A percentile compares a stretch with the other conserved stretches of the same genome.
These are phyloP conservation scores for Monosporascus sp. DNA, from an alignment of 2,329 filamentous ascomycete species.

Conservation along the genomic window DNA sequence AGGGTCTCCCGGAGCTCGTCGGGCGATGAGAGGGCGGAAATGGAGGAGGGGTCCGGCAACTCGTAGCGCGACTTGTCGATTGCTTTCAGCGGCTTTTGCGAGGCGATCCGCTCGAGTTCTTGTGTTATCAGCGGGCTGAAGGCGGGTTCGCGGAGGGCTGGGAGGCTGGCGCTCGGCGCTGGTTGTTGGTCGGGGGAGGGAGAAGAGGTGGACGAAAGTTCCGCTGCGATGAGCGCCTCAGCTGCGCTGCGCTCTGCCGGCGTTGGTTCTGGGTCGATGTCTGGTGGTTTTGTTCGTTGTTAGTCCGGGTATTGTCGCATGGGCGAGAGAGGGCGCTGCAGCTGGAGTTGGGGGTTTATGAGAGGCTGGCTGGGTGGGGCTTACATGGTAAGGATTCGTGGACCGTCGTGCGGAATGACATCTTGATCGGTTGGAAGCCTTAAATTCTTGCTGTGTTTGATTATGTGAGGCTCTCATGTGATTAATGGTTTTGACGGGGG, in stretches of 20 bases:
- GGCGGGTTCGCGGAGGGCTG: constrained; percentile 42
- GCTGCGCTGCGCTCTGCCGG: constrained; percentile 59
- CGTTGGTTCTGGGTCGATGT: constrained; percentile 74
- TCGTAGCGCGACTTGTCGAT: constrained; percentile 83
- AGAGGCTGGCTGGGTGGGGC: constrained; percentile 22
- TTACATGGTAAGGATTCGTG: constrained; percentile 80
- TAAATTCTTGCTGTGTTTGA: neutral
- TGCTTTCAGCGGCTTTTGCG: constrained; percentile 53
- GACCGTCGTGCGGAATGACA: constrained; percentile 64
- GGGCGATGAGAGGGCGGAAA: constrained; percentile 29
- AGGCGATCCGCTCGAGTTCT: constrained; percentile 64
- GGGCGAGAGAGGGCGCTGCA: neutral
- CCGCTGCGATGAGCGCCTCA: constrained; percentile 62
- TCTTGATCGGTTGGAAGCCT: constrained; percentile 22
- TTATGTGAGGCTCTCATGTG: too few relatives aligned
- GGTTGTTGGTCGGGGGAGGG: constrained; percentile 25
- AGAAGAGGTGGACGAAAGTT: constrained; percentile 50
- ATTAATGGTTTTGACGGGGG: too few relatives aligned
- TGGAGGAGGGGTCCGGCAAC: constrained; percentile 43
- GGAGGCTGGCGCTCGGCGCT: constrained; percentile 53
- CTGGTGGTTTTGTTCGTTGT: constrained; percentile 37
- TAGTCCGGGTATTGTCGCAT: neutral
- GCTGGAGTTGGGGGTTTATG: neutral
- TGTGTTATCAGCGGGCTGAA: constrained; percentile 63
- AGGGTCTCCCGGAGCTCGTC: constrained; percentile 58